phyloP scores from a whole-genome alignment of 495 filamentous ascomycete species.

The Poronia punctata region DNA sequence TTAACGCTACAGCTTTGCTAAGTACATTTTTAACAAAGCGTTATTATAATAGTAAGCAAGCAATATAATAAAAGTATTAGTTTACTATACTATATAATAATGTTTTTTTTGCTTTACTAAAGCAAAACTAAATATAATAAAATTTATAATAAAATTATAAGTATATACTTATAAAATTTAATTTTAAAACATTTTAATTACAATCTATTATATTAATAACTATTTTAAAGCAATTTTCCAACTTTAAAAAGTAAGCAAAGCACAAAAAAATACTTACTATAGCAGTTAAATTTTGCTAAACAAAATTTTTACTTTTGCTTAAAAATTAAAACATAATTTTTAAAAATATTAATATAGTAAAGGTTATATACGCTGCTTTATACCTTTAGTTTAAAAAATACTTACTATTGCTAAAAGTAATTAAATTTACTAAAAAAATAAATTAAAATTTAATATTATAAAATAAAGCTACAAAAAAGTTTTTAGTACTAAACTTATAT shows the following conservation, averaged over 20 bases:
- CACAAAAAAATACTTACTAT: not conserved
- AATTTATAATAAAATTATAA: not conserved
- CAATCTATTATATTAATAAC: not conserved
- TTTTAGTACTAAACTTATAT: not conserved
- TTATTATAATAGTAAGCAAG: not conserved
- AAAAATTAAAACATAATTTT: not conserved
- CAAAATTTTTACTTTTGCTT: not conserved
- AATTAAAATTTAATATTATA: conserved; percentile 1
- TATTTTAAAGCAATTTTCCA: too few species aligned
- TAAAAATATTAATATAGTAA: too few species aligned
- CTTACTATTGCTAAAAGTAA: not conserved
- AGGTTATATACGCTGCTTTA: not conserved
- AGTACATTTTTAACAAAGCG: not conserved
- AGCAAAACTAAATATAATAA: not conserved
- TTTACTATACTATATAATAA: not conserved
- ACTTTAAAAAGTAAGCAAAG: too few species aligned
- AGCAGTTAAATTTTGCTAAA: not conserved
- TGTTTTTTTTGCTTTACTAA: not conserved
- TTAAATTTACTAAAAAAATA: not conserved
- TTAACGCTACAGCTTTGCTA: not conserved
- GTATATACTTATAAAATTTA: conserved; percentile 1
- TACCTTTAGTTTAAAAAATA: not conserved
- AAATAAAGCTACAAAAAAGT: not conserved
- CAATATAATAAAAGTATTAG: not conserved
- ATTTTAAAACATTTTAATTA: conserved; percentile 1